Conservation (phyloP, 495 filamentous ascomycete genomes). For the Podospora didyma region DNA sequence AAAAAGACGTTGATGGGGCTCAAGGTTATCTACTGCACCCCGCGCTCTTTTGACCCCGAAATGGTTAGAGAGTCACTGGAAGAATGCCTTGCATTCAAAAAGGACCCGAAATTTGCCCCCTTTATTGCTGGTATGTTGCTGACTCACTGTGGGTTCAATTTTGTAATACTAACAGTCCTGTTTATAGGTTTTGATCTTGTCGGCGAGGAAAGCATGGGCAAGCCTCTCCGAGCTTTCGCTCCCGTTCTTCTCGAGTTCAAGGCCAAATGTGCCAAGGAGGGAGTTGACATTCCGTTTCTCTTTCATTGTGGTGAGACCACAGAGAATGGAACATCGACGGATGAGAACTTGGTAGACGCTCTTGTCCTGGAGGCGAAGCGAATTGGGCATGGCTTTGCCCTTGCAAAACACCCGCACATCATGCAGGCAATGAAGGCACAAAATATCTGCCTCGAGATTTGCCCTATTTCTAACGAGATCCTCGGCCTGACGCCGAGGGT, state of each 20-base stretch:
- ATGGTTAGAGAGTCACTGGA: slow-evolving; percentile 63
- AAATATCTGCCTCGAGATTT: slow-evolving; percentile 80
- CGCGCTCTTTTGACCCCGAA: slow-evolving; percentile 52
- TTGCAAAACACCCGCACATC: slow-evolving; percentile 81
- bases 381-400: slow-evolving; percentile 88
- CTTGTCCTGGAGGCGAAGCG: slow-evolving; percentile 77
- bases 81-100: slow-evolving; percentile 74
- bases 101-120: slow-evolving; percentile 56
- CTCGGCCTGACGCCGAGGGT: slow-evolving; percentile 46
- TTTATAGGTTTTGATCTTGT: slow-evolving; percentile 75
- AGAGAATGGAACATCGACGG: slow-evolving; percentile 68
- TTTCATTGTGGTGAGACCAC: slow-evolving; percentile 93
- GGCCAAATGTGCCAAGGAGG: slow-evolving; percentile 60
- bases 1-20: slow-evolving; percentile 35
- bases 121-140: slow-evolving; percentile 55
- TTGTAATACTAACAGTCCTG: background rate
- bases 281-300: slow-evolving; percentile 84
- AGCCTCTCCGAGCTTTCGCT: slow-evolving; percentile 65
- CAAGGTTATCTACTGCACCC: slow-evolving; percentile 52
- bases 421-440: slow-evolving; percentile 78
- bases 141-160: background rate
- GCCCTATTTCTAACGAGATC: slow-evolving; percentile 87
- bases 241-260: slow-evolving; percentile 82
- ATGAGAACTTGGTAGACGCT: slow-evolving; percentile 85
- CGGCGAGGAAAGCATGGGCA: slow-evolving; percentile 73